A percentile compares a stretch with the other conserved stretches of the same genome.
These are phyloP conservation scores for Lophiotrema nucula DNA, from an alignment of 495 filamentous ascomycete genomes.

Conservation along the genomic window DNA sequence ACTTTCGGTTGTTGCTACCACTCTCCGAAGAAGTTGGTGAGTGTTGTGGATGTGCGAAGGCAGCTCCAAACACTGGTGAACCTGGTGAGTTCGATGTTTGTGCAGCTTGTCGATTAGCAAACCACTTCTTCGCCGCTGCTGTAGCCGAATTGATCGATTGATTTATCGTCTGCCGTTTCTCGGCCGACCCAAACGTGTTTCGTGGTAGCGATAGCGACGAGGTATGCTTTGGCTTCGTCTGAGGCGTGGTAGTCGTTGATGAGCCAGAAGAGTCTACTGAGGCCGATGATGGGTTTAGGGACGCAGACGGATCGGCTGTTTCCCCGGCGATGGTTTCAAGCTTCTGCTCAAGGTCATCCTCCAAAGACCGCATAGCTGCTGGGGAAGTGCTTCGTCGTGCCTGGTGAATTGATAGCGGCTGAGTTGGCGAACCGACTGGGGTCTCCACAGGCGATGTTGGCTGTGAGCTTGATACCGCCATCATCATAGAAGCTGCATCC, in stretches of 20 bases:
- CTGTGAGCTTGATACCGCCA: conserved; percentile 62
- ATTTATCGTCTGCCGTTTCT: conserved; percentile 27
- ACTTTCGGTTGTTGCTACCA: not conserved
- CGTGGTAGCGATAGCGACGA: conserved; percentile 9
- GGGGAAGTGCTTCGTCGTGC: conserved; percentile 40
- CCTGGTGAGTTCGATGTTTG: conserved; percentile 7
- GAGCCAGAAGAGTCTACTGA: not conserved
- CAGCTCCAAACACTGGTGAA: not conserved
- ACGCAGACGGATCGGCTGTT: not conserved
- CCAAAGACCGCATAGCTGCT: conserved; percentile 4
- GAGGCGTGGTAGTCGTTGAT: not conserved
- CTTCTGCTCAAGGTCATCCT: conserved; percentile 11
- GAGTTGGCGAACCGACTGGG: conserved; percentile 45
- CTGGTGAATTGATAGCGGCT: conserved; percentile 31
- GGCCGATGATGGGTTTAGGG: not conserved
- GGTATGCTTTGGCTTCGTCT: conserved; percentile 1
- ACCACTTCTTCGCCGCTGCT: conserved; percentile 32
- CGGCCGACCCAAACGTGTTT: conserved; percentile 1
- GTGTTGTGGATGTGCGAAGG: not conserved
- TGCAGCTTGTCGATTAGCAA: conserved; percentile 7
- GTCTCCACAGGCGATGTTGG: conserved; percentile 56
- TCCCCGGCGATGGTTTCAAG: not conserved
- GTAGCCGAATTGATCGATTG: conserved; percentile 32
- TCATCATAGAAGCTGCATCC: conserved; percentile 62
- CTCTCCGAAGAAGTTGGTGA: not conserved